A percentile compares a stretch with the other conserved stretches of the same genome.
Conservation (phyloP, 768 basidiomycete species). For the Exidia glandulosa region DNA sequence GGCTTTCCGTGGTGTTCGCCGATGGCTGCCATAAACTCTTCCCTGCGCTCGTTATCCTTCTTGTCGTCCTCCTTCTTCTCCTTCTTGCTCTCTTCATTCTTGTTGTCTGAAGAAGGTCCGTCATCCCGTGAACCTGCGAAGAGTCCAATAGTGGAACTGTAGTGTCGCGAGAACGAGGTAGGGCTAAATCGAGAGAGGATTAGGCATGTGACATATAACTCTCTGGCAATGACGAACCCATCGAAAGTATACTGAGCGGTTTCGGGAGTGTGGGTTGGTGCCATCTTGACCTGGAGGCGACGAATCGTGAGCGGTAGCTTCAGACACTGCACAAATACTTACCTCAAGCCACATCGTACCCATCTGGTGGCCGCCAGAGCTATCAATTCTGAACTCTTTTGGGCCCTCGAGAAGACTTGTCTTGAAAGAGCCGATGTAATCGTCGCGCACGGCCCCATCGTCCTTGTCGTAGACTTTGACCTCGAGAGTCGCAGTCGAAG, state of each 20-base stretch:
- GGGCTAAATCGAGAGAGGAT: too few species aligned
- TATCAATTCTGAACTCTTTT: slow-evolving; percentile 54
- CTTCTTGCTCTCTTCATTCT: too few species aligned
- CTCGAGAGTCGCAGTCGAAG: slow-evolving; percentile 41
- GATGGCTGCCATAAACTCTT: too few species aligned
- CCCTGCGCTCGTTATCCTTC: too few species aligned
- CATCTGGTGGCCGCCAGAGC: slow-evolving; percentile 34
- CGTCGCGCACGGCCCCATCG: slow-evolving; percentile 40
- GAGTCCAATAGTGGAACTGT: slow-evolving; percentile 56
- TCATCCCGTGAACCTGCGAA: slow-evolving; percentile 47
- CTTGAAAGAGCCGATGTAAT: slow-evolving; percentile 55
- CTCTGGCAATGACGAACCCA: slow-evolving; percentile 65
- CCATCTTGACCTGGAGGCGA: slow-evolving; percentile 35
- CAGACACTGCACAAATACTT: slow-evolving; percentile 5
- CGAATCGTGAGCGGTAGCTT: background rate
- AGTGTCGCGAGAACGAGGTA: slow-evolving; percentile 59
- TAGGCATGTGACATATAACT: too few species aligned
- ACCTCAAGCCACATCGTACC: slow-evolving; percentile 69
- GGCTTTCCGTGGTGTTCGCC: too few species aligned
- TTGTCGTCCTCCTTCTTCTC: too few species aligned
- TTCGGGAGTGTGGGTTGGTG: slow-evolving; percentile 1
- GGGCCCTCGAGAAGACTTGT: slow-evolving; percentile 42
- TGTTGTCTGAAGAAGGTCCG: too few species aligned
- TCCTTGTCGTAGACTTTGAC: slow-evolving; percentile 64
- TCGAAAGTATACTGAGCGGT: slow-evolving; percentile 53